Conservation (phyloP, 192 early-diverging fungal genomes). For the Backusella sp. region DNA sequence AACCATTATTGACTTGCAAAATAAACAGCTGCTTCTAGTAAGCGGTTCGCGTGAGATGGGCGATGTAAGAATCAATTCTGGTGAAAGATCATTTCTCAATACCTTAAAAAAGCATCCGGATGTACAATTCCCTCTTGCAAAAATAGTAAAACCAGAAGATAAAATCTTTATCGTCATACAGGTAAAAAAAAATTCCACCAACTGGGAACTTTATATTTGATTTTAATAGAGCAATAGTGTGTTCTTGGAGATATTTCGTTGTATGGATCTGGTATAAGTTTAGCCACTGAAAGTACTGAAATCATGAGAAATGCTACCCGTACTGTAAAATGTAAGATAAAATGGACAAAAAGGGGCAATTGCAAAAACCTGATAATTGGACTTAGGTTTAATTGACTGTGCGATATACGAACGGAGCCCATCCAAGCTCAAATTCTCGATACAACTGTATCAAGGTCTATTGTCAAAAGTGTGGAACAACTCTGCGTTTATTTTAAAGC, state of each 20-base stretch:
- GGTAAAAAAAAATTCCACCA: constrained; percentile 1
- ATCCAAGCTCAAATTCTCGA: constrained; percentile 9
- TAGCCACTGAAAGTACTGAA: constrained; percentile 15
- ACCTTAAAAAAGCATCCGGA: constrained; percentile 31
- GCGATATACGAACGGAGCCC: constrained; percentile 17
- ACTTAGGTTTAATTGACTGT: constrained; percentile 36
- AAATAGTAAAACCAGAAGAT: constrained; percentile 16
- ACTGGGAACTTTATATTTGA: too few species aligned
- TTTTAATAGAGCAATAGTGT: constrained; percentile 8
- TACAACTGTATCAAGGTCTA: constrained; percentile 41
- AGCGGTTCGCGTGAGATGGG: constrained; percentile 27
- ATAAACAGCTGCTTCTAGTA: constrained; percentile 28
- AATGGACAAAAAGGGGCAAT: not conserved
- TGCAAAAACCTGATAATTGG: not conserved
- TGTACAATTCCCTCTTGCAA: constrained; percentile 32
- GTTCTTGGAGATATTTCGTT: constrained; percentile 32
- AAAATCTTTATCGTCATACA: constrained; percentile 34
- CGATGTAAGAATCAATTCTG: constrained; percentile 15
- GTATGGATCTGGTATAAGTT: constrained; percentile 15
- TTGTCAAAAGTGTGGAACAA: constrained; percentile 52
- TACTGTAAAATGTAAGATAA: constrained; percentile 25
- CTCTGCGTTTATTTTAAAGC: constrained; percentile 46
- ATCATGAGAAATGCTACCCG: constrained; percentile 31
- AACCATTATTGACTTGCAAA: not conserved
- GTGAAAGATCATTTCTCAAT: constrained; percentile 37